Conservation (phyloP, 495 filamentous ascomycete genomes). For the Sordaria brevicollis region DNA sequence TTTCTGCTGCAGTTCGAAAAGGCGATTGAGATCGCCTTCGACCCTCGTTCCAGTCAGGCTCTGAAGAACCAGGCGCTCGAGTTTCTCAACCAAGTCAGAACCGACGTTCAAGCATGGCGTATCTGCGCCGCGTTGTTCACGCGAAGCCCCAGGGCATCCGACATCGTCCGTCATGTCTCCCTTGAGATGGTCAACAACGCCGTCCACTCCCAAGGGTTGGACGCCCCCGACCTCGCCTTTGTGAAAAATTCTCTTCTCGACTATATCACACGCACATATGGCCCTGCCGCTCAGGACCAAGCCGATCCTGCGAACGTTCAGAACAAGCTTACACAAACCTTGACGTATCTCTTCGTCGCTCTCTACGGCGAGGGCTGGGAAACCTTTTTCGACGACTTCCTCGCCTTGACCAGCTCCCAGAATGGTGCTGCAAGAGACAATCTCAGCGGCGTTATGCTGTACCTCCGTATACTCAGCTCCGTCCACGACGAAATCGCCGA, state of each 20-base stretch:
- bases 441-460: slow-evolving; percentile 66
- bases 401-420: slow-evolving; percentile 52
- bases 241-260: slow-evolving; percentile 67
- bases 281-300: slow-evolving; percentile 39
- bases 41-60: slow-evolving; percentile 59
- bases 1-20: slow-evolving; percentile 59
- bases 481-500: slow-evolving; percentile 98
- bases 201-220: slow-evolving; percentile 61
- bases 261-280: slow-evolving; percentile 67
- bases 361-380: slow-evolving; percentile 81
- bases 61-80: slow-evolving; percentile 81
- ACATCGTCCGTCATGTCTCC: slow-evolving; percentile 76
- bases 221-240: slow-evolving; percentile 52
- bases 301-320: slow-evolving; percentile 68
- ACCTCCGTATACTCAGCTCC: slow-evolving; percentile 73
- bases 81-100: slow-evolving; percentile 70
- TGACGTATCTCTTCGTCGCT: slow-evolving; percentile 81
- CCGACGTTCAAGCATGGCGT: slow-evolving; percentile 74
- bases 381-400: slow-evolving; percentile 78
- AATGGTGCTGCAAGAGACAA: slow-evolving; percentile 52
- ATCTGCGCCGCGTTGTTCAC: slow-evolving; percentile 78
- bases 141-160: slow-evolving; percentile 63
- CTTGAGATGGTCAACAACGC: slow-evolving; percentile 90
- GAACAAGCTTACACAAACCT: slow-evolving; percentile 92
- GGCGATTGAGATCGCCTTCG: slow-evolving; percentile 83